Percentiles rank a stretch among this genome's conserved stretches.
Evolutionary conservation across 2,329 filamentous ascomycete genomes (phyloP).

Genomic region (Ceratocystis cubensis): DNA sequence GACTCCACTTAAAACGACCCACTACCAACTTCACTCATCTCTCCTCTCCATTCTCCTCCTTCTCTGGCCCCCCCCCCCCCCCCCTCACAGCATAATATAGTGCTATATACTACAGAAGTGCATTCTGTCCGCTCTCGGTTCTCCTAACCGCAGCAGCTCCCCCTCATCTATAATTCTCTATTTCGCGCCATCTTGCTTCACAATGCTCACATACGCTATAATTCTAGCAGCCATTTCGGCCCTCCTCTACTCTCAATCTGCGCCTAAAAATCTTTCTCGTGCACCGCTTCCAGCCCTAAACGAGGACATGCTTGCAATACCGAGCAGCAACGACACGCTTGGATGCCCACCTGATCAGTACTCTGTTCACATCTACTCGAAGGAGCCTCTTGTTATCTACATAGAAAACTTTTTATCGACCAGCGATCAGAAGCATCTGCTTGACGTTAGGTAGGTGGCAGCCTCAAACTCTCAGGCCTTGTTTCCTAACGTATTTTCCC

Average conservation of each 20-base stretch:
- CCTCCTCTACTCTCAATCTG: constrained; percentile 34
- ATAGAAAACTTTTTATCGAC: constrained; percentile 35
- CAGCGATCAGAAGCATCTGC: constrained; percentile 33
- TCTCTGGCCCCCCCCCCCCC: too few relatives aligned
- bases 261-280: constrained; percentile 29
- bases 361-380: constrained; percentile 32
- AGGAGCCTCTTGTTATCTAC: constrained; percentile 36
- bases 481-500: background rate
- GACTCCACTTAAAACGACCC: background rate
- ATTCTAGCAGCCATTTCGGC: constrained; percentile 33
- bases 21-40: background rate
- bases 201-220: constrained; percentile 24
- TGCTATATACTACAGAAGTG: too few relatives aligned
- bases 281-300: constrained; percentile 37
- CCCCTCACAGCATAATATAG: too few relatives aligned
- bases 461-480: background rate
- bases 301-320: constrained; percentile 39
- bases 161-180: background rate
- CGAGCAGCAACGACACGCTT: constrained; percentile 30
- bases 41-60: too few relatives aligned
- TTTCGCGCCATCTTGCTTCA: background rate
- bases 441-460: constrained; percentile 31
- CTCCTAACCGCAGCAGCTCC: background rate
- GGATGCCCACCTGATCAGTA: constrained; percentile 34
- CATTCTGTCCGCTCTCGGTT: background rate